Conservation (phyloP, 2,329 filamentous ascomycete genomes). For the Gliomastix tumulicola region DNA sequence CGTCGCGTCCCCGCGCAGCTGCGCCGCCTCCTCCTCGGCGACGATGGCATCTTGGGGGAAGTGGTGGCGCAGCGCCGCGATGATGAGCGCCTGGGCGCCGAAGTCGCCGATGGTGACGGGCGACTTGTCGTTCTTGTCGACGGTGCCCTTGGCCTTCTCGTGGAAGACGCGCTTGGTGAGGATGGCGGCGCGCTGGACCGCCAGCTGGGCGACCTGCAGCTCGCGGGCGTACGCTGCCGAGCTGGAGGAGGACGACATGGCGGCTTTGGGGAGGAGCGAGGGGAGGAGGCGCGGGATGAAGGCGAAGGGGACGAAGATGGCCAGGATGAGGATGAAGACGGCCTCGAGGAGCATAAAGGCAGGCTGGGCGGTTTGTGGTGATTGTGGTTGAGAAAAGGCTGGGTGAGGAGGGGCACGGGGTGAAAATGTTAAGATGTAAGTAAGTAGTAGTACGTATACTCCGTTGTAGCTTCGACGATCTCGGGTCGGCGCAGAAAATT, state of each 20-base stretch:
- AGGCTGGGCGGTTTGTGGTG: too few species aligned
- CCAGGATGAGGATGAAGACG: slow-evolving; percentile 6
- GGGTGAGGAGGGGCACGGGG: too few species aligned
- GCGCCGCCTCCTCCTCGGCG: slow-evolving; percentile 86
- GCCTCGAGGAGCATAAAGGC: background rate
- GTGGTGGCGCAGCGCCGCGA: slow-evolving; percentile 77
- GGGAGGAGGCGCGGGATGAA: slow-evolving; percentile 7
- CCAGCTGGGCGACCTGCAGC: slow-evolving; percentile 76
- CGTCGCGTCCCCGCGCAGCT: slow-evolving; percentile 63
- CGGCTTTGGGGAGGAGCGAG: slow-evolving; percentile 8
- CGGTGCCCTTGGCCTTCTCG: slow-evolving; percentile 88
- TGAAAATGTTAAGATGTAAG: too few species aligned
- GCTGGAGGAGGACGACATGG: slow-evolving; percentile 9
- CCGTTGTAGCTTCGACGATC: too few species aligned
- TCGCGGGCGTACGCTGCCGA: slow-evolving; percentile 61
- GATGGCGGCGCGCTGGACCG: slow-evolving; percentile 69
- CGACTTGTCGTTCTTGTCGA: slow-evolving; percentile 86
- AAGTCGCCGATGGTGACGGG: slow-evolving; percentile 98
- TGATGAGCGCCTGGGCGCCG: slow-evolving; percentile 94
- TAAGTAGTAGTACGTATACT: too few species aligned
- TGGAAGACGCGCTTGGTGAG: slow-evolving; percentile 51
- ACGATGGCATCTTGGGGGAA: slow-evolving; percentile 91
- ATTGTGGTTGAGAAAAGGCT: too few species aligned
- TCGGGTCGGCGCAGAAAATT: too few species aligned
- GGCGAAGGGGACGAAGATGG: slow-evolving; percentile 9